Percentiles rank a stretch among this genome's conserved stretches.
These are phyloP conservation scores for Jacaranda copaia DNA, from an alignment of 257 asterid genomes.

Conservation along the genomic window DNA sequence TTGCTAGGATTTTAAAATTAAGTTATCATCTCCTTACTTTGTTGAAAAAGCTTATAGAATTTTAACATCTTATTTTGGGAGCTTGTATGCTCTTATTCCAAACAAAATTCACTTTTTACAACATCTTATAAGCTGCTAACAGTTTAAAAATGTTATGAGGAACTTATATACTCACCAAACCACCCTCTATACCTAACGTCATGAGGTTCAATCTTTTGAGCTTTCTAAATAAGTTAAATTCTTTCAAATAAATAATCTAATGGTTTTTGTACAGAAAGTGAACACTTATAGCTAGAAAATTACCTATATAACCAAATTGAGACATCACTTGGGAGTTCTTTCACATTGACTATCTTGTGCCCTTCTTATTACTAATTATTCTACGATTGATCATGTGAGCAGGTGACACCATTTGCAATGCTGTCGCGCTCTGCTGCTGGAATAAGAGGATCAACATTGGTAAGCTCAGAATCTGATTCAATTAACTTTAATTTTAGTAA, in stretches of 20 bases:
- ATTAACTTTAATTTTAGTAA: background rate
- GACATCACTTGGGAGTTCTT: background rate
- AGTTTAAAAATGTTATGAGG: too few relatives aligned
- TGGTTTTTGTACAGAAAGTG: background rate
- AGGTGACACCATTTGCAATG: slow-evolving; percentile 97
- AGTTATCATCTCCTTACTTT: too few relatives aligned
- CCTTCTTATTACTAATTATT: slow-evolving; percentile 19
- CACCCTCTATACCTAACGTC: background rate
- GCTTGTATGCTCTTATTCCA: too few relatives aligned
- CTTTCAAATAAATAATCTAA: background rate
- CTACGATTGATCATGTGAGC: slow-evolving; percentile 36
- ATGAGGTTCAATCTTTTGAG: slow-evolving; percentile 6
- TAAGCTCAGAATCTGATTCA: slow-evolving; percentile 36
- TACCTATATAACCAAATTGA: background rate
- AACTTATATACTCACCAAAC: too few relatives aligned
- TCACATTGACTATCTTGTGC: background rate
- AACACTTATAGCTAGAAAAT: background rate
- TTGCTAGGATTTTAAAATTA: too few relatives aligned
- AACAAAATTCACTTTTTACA: too few relatives aligned
- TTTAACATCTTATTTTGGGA: too few relatives aligned
- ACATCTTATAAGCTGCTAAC: too few relatives aligned
- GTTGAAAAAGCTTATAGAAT: too few relatives aligned
- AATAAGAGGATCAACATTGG: slow-evolving; percentile 97
- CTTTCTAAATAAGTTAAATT: background rate
- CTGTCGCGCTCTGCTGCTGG: slow-evolving; percentile 98